Conservation (phyloP, 768 basidiomycete genomes). For the Lactarius psammicola region DNA sequence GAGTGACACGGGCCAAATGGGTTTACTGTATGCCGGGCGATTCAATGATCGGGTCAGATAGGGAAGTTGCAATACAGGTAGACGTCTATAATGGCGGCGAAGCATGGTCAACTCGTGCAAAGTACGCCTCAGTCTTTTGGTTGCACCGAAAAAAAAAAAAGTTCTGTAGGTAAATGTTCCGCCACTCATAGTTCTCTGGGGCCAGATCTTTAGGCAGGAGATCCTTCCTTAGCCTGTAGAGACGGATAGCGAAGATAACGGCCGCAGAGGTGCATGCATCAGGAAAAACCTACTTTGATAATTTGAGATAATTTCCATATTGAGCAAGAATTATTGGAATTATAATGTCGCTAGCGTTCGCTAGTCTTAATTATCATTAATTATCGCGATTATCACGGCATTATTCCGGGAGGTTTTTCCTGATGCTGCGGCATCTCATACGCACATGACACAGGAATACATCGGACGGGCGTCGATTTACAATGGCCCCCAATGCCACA, state of each 20-base stretch:
- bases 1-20: slow-evolving; percentile 32
- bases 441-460: too few relatives aligned
- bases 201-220: slow-evolving; percentile 51
- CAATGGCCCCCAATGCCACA: too few relatives aligned
- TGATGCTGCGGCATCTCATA: slow-evolving; percentile 40
- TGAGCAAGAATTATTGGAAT: too few relatives aligned
- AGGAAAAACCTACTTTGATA: too few relatives aligned
- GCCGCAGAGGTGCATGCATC: slow-evolving; percentile 50
- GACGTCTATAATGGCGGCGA: slow-evolving; percentile 48
- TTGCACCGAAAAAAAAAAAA: slow-evolving; percentile 55
- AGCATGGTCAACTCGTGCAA: slow-evolving; percentile 51
- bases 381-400: too few relatives aligned
- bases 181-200: slow-evolving; percentile 50
- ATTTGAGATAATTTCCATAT: too few relatives aligned
- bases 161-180: slow-evolving; percentile 53
- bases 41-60: slow-evolving; percentile 8
- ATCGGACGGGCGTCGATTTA: too few relatives aligned
- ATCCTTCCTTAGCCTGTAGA: slow-evolving; percentile 43
- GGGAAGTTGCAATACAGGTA: background rate
- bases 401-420: too few relatives aligned
- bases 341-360: too few relatives aligned
- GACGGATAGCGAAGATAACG: slow-evolving; percentile 54
- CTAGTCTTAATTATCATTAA: too few relatives aligned
- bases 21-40: slow-evolving; percentile 8
- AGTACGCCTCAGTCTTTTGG: slow-evolving; percentile 53